Base-by-base conservation (phyloP, 768 basidiomycete species). In the Trametes gibbosa region DNA sequence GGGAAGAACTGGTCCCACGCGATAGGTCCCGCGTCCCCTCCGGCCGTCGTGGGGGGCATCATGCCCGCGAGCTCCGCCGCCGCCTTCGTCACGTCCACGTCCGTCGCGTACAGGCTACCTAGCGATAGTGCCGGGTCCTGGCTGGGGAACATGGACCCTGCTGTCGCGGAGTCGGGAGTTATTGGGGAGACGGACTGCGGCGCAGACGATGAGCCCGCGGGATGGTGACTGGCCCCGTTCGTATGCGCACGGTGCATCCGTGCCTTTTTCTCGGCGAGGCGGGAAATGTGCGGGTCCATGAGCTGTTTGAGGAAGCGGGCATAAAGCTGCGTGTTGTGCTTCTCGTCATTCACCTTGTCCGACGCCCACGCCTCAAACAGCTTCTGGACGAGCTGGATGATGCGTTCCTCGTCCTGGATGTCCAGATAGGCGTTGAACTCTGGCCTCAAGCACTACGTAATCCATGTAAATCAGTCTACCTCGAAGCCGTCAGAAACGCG, bases 361-460 rank as follows among this genome's bases (percentile, higher is more conserved):
- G 59, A 58, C 12, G 66, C 62, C 51, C 66, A 63, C 3, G 62
- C 42, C 16, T 59, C 43, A 16, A 66, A 55, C 19, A 69, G 63
- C 25, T 65, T 63, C 29, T 59, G 51, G 47, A 69, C 53, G n/a
- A 67, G 61, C 17, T 53, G 54, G 48, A 66, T 52, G 59, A 69
- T 65, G 17, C 68, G 68, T 23, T 63, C 57, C 53, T 66, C 66
- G 34, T 69, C 66, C 39, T 61, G 54, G 10, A 47, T 17, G 43
- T 75, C 73, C 2, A 84, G 68, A 19, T 82, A 74, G 47, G 69
- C 70, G 2, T 77, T 59, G 58, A 79, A 77, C 62, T 77, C 78
- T 1, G 83, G 81, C 2, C 83, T 78, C 41, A 84, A 70, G 43
- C 65, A 65, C 65, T 66, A 50, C 23, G n/a, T 7, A 25, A 45